phyloP scores from a whole-genome alignment of 768 basidiomycete genomes.

The Auricularia auricula-judae region DNA sequence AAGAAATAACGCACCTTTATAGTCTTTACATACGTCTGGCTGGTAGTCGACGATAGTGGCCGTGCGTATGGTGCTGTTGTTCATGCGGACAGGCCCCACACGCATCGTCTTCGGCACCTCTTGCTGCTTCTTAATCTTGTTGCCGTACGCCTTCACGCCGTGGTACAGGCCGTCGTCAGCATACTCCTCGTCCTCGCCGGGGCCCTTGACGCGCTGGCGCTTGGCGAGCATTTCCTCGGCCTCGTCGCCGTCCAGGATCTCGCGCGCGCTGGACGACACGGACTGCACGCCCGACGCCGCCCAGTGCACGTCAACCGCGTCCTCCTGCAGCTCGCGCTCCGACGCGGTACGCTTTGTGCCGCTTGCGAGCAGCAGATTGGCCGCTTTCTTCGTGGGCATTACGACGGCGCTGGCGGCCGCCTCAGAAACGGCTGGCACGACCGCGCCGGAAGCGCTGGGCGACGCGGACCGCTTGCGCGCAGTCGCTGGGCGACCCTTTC shows the following conservation, averaged over 20 bases:
- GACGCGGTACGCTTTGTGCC: slow-evolving; percentile 57
- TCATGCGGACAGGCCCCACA: slow-evolving; percentile 66
- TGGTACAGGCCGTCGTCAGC: slow-evolving; percentile 76
- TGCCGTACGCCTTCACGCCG: slow-evolving; percentile 73
- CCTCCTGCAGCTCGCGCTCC: slow-evolving; percentile 7
- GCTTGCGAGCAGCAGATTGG: slow-evolving; percentile 63
- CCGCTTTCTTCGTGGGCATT: slow-evolving; percentile 57
- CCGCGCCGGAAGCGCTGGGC: slow-evolving; percentile 29
- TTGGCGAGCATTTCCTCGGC: slow-evolving; percentile 68
- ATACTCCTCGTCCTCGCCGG: slow-evolving; percentile 40
- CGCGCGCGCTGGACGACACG: slow-evolving; percentile 58
- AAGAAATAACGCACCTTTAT: slow-evolving; percentile 64
- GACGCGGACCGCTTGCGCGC: slow-evolving; percentile 65
- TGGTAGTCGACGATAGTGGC: slow-evolving; percentile 97
- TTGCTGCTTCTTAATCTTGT: slow-evolving; percentile 69
- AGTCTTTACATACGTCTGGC: slow-evolving; percentile 98
- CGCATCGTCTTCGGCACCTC: slow-evolving; percentile 84
- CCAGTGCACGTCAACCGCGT: slow-evolving; percentile 44
- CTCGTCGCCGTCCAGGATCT: slow-evolving; percentile 76
- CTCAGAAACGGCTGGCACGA: slow-evolving; percentile 19
- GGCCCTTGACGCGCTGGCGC: slow-evolving; percentile 36
- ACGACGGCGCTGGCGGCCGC: slow-evolving; percentile 43
- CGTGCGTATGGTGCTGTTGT: slow-evolving; percentile 70
- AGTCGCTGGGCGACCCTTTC: slow-evolving; percentile 66
- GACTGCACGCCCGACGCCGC: slow-evolving; percentile 50